Evolutionary conservation across 495 filamentous ascomycete species (phyloP).

Genomic region (Lentithecium fluviatile): DNA sequence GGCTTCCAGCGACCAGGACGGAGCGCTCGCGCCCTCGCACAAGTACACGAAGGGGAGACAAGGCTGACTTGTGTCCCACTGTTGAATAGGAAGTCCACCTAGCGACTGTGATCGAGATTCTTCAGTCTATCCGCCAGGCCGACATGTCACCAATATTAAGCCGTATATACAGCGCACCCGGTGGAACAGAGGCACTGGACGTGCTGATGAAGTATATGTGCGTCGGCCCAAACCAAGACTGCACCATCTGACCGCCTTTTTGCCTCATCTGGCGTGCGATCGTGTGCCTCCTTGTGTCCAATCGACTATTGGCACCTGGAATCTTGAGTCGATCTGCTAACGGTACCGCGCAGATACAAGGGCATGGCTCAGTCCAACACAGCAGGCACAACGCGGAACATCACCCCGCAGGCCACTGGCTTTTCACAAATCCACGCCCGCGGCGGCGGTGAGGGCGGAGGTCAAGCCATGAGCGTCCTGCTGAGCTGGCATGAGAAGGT

Average conservation of each 20-base stretch:
- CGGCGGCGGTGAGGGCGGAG: constrained; percentile 70
- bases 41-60: constrained; percentile 21
- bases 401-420: constrained; percentile 79
- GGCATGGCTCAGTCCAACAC: constrained; percentile 60
- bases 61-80: constrained; percentile 26
- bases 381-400: constrained; percentile 34
- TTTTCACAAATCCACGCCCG: constrained; percentile 79
- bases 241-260: constrained; percentile 18
- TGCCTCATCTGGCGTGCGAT: not conserved
- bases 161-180: constrained; percentile 66
- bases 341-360: constrained; percentile 62
- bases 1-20: constrained; percentile 19
- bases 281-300: no score
- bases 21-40: constrained; percentile 10
- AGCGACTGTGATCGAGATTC: constrained; percentile 77
- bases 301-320: no score
- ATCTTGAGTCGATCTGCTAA: constrained; percentile 9
- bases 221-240: constrained; percentile 19
- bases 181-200: constrained; percentile 70
- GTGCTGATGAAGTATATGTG: constrained; percentile 78
- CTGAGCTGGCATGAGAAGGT: constrained; percentile 94
- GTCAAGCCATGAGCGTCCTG: constrained; percentile 87
- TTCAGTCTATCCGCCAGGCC: constrained; percentile 84
- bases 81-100: constrained; percentile 66
- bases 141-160: constrained; percentile 85